Conservation (phyloP, 2,329 filamentous ascomycete species). For the Fusarium buharicum region DNA sequence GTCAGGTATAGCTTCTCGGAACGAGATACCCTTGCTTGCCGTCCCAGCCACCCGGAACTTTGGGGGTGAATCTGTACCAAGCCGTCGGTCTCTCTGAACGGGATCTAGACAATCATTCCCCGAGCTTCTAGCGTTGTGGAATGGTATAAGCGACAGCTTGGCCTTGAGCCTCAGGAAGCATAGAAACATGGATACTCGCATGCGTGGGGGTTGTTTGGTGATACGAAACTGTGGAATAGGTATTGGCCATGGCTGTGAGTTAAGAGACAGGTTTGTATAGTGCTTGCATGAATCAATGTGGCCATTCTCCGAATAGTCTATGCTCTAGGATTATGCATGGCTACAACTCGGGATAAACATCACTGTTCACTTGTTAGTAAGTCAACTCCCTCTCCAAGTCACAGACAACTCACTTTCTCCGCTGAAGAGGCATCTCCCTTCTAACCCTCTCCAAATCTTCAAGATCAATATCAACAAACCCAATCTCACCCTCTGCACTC, state of each 20-base stretch:
- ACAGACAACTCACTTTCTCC: slow-evolving; percentile 60
- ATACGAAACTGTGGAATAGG: too few species aligned
- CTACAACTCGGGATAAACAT: slow-evolving; percentile 41
- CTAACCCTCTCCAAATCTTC: slow-evolving; percentile 60
- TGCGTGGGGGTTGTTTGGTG: too few species aligned
- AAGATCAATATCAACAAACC: slow-evolving; percentile 65
- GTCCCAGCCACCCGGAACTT: slow-evolving; percentile 38
- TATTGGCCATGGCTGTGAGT: too few species aligned
- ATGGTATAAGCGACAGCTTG: not conserved
- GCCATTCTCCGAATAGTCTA: not conserved
- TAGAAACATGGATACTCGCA: not conserved
- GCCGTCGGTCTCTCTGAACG: slow-evolving; percentile 26
- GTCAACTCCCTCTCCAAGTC: not conserved
- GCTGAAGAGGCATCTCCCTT: slow-evolving; percentile 62
- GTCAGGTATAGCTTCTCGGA: slow-evolving; percentile 7
- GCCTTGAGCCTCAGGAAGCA: slow-evolving; percentile 18
- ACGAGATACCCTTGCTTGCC: slow-evolving; percentile 26
- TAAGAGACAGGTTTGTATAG: not conserved
- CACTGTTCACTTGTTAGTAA: slow-evolving; percentile 27
- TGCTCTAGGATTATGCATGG: not conserved
- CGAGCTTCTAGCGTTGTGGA: not conserved
- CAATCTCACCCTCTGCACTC: slow-evolving; percentile 58
- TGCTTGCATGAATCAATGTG: not conserved
- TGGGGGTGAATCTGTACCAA: slow-evolving; percentile 23
- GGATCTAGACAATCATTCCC: slow-evolving; percentile 13